Base-by-base conservation (phyloP, 768 basidiomycete genomes). In the Lentinula lateritia region DNA sequence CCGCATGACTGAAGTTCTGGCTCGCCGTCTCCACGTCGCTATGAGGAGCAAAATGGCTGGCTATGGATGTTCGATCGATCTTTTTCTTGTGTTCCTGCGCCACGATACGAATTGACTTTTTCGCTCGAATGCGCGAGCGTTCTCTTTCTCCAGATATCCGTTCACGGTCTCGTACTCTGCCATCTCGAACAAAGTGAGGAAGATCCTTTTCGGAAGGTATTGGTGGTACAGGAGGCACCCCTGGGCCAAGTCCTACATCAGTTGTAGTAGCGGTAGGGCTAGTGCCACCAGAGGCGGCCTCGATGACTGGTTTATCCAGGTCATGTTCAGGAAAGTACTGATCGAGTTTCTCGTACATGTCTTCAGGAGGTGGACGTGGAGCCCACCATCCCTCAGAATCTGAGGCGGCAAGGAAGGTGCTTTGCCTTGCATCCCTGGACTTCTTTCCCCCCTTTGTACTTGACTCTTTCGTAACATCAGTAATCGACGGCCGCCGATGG, bases 321-420 rank as follows among this genome's bases (percentile, higher is more conserved):
- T 98, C 95, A 70, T 97, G 92, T 65, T 90, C 88, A 0, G 96
- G 95, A 81, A 99, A 99, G 78, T 93, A 98, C 63, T 90, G 87
- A 66, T 98, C 93, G 7, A 99, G 81, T 60, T 91, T 87, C 46
- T 98, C 90, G 70, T 94, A 93, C 48, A 99, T 90, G 66, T 92
- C 90, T 74, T 98, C 97, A 0, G 95, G 87, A 50, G 88, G 85
- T 34, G 95, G 95, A 67, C 95, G 91, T 63, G 89, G 86, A 41
- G 92, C 90, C 95, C 93, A 97, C 20, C 89, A 89, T 60, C 83
- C 80, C 66, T 86, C 88, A 56, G 83, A 80, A 41, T 50, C 48
- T 9, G 45, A 46, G n/a, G 48, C 50, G 15, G 50, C 50, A 13
- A 81, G 84, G 65, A 92, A 90, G 5, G 86, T 85, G 65, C 81